Evolutionary conservation across 179 eudicot species (phyloP), one percentile per base, ranked within the genome.

Genomic region (Silene coronaria): DNA sequence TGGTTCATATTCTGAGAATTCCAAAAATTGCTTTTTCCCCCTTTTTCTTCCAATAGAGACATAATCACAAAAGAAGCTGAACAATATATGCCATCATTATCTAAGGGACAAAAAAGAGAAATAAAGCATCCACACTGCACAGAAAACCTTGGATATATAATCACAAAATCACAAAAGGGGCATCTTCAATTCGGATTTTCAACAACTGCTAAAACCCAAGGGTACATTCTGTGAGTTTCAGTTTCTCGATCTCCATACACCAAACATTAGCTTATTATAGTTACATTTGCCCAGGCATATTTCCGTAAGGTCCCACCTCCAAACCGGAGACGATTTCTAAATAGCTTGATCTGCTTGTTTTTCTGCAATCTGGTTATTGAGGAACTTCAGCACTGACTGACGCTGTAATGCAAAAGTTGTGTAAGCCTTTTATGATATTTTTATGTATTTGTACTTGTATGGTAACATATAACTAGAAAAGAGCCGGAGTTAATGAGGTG

Each of bases 301-400:
- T 67, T 48, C 36, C 24, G 65, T 21, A 38, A 32, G 59, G 60
- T 14, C 9, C 28, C 11, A 48, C 14, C 12, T 32, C 67, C 26
- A 19, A 57, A 22, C 3, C 11, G 36, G 22, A 58, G 67, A 59
- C 13, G 59, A 28, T 45, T 28, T 76, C 32, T 78, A 80, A 5
- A 38, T 64, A 64, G 67, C 66, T 79, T 85, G 65, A 23, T 76
- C 71, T 3, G 81, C 70, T 85, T 87, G 80, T 72, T 88, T 83
- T 75, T 85, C 89, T 34, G 81, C 71, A 72, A 90, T 77, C 80
- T 94, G 97, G 74, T 63, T 81, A 42, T 89, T 89, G 71, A 94
- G 89, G 85, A 89, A 94, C 75, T 92, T 96, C 80, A 90, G 74
- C 66, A 94, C 92, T 21, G 97, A 90, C 30, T 78, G 80, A 8